phyloP scores from a whole-genome alignment of 139 green algal species.

The Bryopsis sp. region DNA sequence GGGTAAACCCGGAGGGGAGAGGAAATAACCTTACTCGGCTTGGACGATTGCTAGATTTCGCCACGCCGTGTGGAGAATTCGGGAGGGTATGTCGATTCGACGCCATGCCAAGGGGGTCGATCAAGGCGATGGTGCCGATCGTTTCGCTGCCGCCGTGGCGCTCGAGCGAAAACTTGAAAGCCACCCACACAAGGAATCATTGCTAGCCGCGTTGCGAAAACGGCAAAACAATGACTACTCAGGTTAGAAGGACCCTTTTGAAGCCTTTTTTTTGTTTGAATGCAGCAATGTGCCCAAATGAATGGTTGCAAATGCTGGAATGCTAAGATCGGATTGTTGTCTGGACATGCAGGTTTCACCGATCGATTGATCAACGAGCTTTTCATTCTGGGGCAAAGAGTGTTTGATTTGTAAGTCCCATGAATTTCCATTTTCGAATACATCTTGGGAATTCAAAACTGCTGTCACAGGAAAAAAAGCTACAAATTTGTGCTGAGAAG shows the following conservation, averaged over 20 bases:
- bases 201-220: neutral
- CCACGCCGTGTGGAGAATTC: no score
- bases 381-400: neutral
- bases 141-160: neutral
- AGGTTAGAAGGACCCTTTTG: neutral
- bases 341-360: neutral
- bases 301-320: neutral
- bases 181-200: neutral
- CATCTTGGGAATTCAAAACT: no score
- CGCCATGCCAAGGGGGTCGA: neutral
- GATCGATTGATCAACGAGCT: neutral
- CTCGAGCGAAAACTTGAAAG: neutral
- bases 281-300: no score
- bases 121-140: neutral
- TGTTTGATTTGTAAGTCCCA: constrained; percentile 2
- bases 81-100: neutral
- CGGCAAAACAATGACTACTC: neutral
- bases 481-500: no score
- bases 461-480: no score
- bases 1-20: no score
- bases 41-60: no score
- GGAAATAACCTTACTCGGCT: no score
- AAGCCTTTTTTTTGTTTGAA: neutral
- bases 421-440: no score
- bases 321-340: neutral